These are phyloP conservation scores for Cymbopogon flexuosus DNA, from an alignment of 202 grass and related monocot genomes.

Conservation along the genomic window DNA sequence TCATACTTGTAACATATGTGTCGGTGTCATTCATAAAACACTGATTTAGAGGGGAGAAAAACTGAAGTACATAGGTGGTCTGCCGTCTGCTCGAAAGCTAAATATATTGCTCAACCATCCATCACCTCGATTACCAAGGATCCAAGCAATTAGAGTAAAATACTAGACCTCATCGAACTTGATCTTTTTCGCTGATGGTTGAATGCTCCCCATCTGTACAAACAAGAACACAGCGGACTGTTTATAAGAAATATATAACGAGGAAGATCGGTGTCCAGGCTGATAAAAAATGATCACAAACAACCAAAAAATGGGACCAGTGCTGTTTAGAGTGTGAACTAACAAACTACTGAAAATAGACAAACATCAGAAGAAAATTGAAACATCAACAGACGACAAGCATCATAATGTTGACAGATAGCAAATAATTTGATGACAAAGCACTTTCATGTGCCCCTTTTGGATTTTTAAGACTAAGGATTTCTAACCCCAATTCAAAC, in stretches of 20 bases:
- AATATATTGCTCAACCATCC: background rate
- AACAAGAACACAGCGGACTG: background rate
- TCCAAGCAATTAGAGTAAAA: background rate
- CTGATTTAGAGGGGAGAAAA: background rate
- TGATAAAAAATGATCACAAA: background rate
- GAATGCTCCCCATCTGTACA: slow-evolving; percentile 58
- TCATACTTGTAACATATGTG: background rate
- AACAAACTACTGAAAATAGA: background rate
- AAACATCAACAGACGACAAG: background rate
- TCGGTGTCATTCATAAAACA: background rate
- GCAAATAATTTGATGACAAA: background rate
- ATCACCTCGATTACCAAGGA: background rate
- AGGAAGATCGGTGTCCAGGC: background rate
- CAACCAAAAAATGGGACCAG: background rate
- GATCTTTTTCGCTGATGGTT: slow-evolving; percentile 64
- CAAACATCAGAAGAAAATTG: background rate
- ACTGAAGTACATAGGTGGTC: background rate
- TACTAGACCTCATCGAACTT: slow-evolving; percentile 66
- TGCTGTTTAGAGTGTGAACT: background rate
- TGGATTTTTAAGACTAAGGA: background rate
- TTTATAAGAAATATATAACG: background rate
- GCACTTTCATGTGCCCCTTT: background rate
- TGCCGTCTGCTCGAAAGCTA: background rate
- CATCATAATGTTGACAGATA: background rate
- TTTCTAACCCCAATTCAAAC: background rate